phyloP scores from a whole-genome alignment of 805 yeast species.

The Yarrowia yakushimensis region DNA sequence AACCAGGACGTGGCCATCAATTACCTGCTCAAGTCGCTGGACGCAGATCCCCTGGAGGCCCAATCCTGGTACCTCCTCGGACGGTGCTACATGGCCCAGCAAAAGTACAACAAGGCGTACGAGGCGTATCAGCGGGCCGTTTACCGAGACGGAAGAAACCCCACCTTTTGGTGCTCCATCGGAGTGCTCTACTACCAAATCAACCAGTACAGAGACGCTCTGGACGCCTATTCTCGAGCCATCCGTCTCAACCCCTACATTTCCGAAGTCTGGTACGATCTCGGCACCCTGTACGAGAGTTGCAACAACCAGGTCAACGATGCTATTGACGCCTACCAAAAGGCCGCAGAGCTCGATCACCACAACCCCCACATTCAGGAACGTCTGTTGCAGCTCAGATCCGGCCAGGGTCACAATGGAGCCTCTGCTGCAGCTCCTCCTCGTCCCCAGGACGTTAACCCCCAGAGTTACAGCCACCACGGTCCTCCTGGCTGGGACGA shows the following conservation, averaged over 20 bases:
- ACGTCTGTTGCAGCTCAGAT: conserved; percentile 72
- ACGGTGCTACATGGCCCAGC: conserved; percentile 93
- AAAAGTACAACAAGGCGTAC: conserved; percentile 92
- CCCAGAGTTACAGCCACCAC: conserved; percentile 52
- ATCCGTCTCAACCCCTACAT: conserved; percentile 93
- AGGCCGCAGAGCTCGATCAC: conserved; percentile 94
- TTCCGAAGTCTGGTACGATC: conserved; percentile 97
- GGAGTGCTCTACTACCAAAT: conserved; percentile 97
- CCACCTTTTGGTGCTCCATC: conserved; percentile 95
- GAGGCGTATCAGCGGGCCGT: conserved; percentile 99
- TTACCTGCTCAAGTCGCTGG: conserved; percentile 80
- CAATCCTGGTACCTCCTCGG: conserved; percentile 97
- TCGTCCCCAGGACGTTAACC: conserved; percentile 54
- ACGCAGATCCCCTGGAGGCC: conserved; percentile 85
- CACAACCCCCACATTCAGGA: conserved; percentile 91
- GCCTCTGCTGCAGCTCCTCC: conserved; percentile 48
- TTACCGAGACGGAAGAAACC: conserved; percentile 92
- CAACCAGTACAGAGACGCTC: conserved; percentile 91
- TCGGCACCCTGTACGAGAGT: conserved; percentile 94
- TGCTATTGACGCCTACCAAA: conserved; percentile 94
- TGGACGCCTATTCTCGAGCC: conserved; percentile 96
- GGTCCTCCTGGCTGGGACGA: conserved; percentile 51
- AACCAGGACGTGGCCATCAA: conserved; percentile 81
- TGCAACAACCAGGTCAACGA: conserved; percentile 94
- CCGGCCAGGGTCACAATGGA: conserved; percentile 31